Percentiles rank a stretch among this genome's conserved stretches.
Evolutionary conservation across 805 yeast genomes (phyloP).

Genomic region (Yarrowia sp.): DNA sequence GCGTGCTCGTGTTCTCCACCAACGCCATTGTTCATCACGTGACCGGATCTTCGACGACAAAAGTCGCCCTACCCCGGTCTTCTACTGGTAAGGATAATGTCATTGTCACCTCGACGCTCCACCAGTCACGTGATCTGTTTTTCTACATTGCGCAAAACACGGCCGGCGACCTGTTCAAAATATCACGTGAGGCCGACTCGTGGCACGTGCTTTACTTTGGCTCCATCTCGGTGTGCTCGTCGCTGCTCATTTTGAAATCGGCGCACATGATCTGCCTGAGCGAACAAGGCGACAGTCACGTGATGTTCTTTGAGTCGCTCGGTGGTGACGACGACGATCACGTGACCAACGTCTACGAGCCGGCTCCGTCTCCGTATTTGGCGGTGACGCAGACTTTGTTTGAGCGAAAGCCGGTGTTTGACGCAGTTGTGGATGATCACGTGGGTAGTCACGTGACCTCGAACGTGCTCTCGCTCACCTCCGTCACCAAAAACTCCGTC

Average conservation of each 20-base stretch:
- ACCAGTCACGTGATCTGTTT: constrained; percentile 66
- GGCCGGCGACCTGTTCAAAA: constrained; percentile 77
- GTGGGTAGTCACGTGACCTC: constrained; percentile 38
- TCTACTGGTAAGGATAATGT: constrained; percentile 21
- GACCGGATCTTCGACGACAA: constrained; percentile 40
- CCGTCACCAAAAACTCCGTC: constrained; percentile 42
- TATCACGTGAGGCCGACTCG: constrained; percentile 55
- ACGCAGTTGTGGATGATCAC: constrained; percentile 61
- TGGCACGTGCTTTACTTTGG: constrained; percentile 75
- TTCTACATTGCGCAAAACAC: constrained; percentile 75
- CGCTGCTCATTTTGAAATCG: constrained; percentile 67
- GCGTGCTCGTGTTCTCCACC: constrained; percentile 62
- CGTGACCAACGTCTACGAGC: constrained; percentile 41
- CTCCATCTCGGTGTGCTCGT: constrained; percentile 65
- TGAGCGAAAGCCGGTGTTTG: constrained; percentile 44
- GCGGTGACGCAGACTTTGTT: constrained; percentile 30
- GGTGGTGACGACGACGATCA: constrained; percentile 66
- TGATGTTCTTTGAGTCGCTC: constrained; percentile 80
- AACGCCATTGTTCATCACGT: constrained; percentile 19
- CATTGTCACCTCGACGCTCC: constrained; percentile 67
- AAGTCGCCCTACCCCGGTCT: not conserved
- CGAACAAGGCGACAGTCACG: constrained; percentile 65
- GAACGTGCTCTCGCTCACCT: not conserved
- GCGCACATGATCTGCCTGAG: constrained; percentile 78
- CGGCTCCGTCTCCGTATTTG: not conserved